Conservation (phyloP, 139 green algal genomes). For the Coccomyxa sp. region DNA sequence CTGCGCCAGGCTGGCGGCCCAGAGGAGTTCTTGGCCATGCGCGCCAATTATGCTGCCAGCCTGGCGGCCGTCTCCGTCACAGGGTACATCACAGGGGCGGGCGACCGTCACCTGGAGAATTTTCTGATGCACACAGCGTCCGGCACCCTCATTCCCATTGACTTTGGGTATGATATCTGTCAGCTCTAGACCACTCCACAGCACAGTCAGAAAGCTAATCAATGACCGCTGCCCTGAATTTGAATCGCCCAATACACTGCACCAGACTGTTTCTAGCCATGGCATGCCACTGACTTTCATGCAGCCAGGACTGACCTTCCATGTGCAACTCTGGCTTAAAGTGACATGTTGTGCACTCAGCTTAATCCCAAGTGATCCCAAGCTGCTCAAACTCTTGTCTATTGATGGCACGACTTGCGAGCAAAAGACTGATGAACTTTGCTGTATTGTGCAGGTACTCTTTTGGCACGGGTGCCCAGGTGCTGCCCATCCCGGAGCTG, state of each 20-base stretch:
- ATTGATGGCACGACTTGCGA: not conserved
- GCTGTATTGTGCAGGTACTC: conserved; percentile 36
- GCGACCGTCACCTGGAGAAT: conserved; percentile 71
- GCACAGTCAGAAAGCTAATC: too few relatives aligned
- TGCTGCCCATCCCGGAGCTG: conserved; percentile 67
- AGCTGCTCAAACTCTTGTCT: too few relatives aligned
- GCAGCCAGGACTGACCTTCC: too few relatives aligned
- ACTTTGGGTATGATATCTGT: conserved; percentile 74
- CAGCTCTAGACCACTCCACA: too few relatives aligned
- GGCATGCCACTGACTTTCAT: too few relatives aligned
- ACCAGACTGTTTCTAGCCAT: too few relatives aligned
- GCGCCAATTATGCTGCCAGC: conserved; percentile 29
- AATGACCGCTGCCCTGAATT: too few relatives aligned
- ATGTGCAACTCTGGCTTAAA: too few relatives aligned
- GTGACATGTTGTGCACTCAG: too few relatives aligned
- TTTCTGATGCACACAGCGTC: conserved; percentile 52
- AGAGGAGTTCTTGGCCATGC: conserved; percentile 46
- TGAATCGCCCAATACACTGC: too few relatives aligned
- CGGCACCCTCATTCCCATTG: conserved; percentile 55
- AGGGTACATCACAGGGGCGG: conserved; percentile 58
- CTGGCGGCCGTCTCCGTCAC: conserved; percentile 39
- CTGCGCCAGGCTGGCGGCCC: conserved; percentile 21
- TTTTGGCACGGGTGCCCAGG: conserved; percentile 59
- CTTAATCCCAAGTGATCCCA: too few relatives aligned
- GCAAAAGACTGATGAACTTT: too few relatives aligned